A percentile compares a stretch with the other conserved stretches of the same genome.
These are phyloP conservation scores for Areca catechu DNA, from an alignment of 176 grass and related monocot genomes.

Conservation along the genomic window DNA sequence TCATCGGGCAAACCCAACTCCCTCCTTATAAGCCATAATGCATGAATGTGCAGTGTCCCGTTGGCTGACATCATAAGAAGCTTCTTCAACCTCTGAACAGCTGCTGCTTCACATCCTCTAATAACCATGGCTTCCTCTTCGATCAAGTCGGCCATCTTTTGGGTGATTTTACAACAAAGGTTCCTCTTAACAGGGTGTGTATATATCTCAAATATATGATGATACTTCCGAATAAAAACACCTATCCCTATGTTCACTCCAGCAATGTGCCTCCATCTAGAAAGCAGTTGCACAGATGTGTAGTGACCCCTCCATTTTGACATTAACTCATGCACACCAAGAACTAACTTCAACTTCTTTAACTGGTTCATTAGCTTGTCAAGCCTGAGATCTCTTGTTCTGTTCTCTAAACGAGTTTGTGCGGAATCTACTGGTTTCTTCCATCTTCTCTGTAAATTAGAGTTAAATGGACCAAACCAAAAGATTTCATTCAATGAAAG, in stretches of 20 bases:
- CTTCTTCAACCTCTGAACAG: slow-evolving; percentile 43
- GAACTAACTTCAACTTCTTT: slow-evolving; percentile 37
- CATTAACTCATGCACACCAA: slow-evolving; percentile 37
- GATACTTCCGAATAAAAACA: slow-evolving; percentile 40
- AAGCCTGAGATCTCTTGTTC: slow-evolving; percentile 50
- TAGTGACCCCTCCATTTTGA: slow-evolving; percentile 47
- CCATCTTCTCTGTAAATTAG: slow-evolving; percentile 36
- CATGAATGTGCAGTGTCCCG: slow-evolving; percentile 35
- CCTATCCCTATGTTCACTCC: slow-evolving; percentile 41
- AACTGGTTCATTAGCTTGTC: slow-evolving; percentile 51
- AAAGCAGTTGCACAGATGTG: slow-evolving; percentile 51
- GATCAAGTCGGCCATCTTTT: slow-evolving; percentile 39
- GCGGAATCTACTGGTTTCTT: slow-evolving; percentile 49
- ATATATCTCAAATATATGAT: slow-evolving; percentile 45
- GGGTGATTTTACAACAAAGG: slow-evolving; percentile 38
- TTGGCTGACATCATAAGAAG: slow-evolving; percentile 35
- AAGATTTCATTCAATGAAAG: neutral
- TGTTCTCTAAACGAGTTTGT: slow-evolving; percentile 39
- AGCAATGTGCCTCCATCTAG: slow-evolving; percentile 40
- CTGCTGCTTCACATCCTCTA: slow-evolving; percentile 23
- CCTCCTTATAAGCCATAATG: slow-evolving; percentile 39
- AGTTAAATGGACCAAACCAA: slow-evolving; percentile 20
- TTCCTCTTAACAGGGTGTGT: slow-evolving; percentile 38
- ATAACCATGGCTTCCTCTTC: slow-evolving; percentile 34
- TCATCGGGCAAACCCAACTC: slow-evolving; percentile 53